Evolutionary conservation across 371 early-diverging fungal species (phyloP).

Genomic region (Aphelidium insulamus): DNA sequence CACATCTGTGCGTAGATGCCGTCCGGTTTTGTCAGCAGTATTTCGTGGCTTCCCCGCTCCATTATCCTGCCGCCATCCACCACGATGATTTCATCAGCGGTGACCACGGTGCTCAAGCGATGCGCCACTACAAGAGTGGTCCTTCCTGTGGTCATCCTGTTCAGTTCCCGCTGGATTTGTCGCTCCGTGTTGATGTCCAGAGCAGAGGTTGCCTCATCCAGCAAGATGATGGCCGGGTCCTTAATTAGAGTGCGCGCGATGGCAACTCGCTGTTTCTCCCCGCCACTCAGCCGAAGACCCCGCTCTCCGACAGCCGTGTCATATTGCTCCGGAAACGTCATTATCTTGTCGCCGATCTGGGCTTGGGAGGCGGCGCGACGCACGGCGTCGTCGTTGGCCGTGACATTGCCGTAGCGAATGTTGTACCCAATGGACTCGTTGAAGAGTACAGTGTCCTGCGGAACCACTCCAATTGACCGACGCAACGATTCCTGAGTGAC

Average conservation of each 20-base stretch:
- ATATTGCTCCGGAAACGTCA: slow-evolving; percentile 32
- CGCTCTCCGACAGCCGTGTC: slow-evolving; percentile 51
- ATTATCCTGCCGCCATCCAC: slow-evolving; percentile 33
- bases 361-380: slow-evolving; percentile 30
- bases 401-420: slow-evolving; percentile 35
- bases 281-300: slow-evolving; percentile 56
- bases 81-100: slow-evolving; percentile 58
- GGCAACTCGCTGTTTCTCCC: slow-evolving; percentile 57
- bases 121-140: slow-evolving; percentile 66
- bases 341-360: slow-evolving; percentile 34
- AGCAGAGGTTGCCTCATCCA: slow-evolving; percentile 88
- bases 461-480: slow-evolving; percentile 50
- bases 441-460: slow-evolving; percentile 54
- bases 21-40: slow-evolving; percentile 21
- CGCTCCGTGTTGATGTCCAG: slow-evolving; percentile 77
- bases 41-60: slow-evolving; percentile 45
- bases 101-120: slow-evolving; percentile 46
- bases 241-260: slow-evolving; percentile 58
- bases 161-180: slow-evolving; percentile 31
- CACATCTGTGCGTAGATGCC: slow-evolving; percentile 72
- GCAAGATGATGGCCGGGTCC: slow-evolving; percentile 47
- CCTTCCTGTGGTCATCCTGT: slow-evolving; percentile 16
- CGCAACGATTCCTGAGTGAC: slow-evolving; percentile 47
- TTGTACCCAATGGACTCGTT: slow-evolving; percentile 45
- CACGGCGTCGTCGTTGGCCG: slow-evolving; percentile 24